Conservation (phyloP, 352 stramenopile genomes). For the Phytophthora nicotianae region DNA sequence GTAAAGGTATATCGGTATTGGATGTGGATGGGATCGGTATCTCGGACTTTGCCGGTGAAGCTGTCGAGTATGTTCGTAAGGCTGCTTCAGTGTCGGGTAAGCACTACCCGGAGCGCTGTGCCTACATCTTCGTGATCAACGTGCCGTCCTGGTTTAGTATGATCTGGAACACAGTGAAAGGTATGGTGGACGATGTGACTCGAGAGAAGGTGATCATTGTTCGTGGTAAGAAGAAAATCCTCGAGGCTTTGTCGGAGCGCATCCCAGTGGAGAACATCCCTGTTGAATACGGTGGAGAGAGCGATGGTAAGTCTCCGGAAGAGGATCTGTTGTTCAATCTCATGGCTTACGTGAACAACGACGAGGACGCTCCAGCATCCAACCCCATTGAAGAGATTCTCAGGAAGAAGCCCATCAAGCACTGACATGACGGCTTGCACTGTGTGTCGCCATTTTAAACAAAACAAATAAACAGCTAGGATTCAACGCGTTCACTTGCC, state of each 20-base stretch:
- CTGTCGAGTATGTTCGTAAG: slow-evolving; percentile 86
- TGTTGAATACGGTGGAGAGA: slow-evolving; percentile 76
- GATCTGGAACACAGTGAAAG: slow-evolving; percentile 93
- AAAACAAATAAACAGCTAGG: slow-evolving; percentile 4
- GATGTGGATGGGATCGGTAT: slow-evolving; percentile 87
- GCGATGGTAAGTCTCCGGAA: slow-evolving; percentile 64
- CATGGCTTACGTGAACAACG: slow-evolving; percentile 79
- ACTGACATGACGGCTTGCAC: slow-evolving; percentile 20
- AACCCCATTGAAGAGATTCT: slow-evolving; percentile 65
- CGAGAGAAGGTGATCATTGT: slow-evolving; percentile 93
- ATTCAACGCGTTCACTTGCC: slow-evolving; percentile 12
- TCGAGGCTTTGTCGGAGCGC: slow-evolving; percentile 71
- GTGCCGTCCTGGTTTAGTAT: slow-evolving; percentile 94
- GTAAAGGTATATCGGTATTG: slow-evolving; percentile 86
- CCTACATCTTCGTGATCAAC: slow-evolving; percentile 96
- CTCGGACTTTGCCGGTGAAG: slow-evolving; percentile 86
- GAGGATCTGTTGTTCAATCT: slow-evolving; percentile 75
- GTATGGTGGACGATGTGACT: slow-evolving; percentile 93
- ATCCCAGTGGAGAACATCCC: slow-evolving; percentile 84
- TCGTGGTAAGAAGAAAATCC: slow-evolving; percentile 82
- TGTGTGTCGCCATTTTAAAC: slow-evolving; percentile 7
- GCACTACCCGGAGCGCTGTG: slow-evolving; percentile 93
- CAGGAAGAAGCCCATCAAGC: slow-evolving; percentile 52
- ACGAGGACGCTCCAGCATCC: slow-evolving; percentile 48
- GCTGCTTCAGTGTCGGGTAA: slow-evolving; percentile 79